phyloP scores from a whole-genome alignment of 495 filamentous ascomycete genomes.

The Lophiostoma macrostomum region DNA sequence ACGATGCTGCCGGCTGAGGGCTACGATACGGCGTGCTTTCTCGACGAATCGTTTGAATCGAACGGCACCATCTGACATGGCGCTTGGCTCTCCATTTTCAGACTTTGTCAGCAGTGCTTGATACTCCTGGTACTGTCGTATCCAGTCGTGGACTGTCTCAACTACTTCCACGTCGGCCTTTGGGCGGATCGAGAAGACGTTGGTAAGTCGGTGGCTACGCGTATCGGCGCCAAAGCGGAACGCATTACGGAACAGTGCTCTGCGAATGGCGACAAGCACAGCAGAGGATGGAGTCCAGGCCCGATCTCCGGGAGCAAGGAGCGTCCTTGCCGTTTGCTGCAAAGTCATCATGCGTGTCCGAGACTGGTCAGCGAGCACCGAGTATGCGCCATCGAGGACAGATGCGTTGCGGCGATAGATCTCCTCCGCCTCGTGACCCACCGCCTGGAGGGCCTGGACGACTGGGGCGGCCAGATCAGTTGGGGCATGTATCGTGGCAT shows the following conservation, averaged over 20 bases:
- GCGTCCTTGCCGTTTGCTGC: constrained; percentile 57
- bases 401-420: constrained; percentile 47
- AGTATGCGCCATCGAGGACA: constrained; percentile 43
- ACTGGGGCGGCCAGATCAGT: constrained; percentile 50
- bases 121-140: constrained; percentile 57
- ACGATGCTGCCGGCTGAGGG: constrained; percentile 61
- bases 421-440: constrained; percentile 49
- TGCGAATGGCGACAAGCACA: constrained; percentile 67
- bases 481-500: constrained; percentile 52
- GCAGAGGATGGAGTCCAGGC: constrained; percentile 43
- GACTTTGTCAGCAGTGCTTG: constrained; percentile 35
- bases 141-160: constrained; percentile 52
- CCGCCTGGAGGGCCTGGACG: constrained; percentile 51
- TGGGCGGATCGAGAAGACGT: constrained; percentile 48
- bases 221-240: constrained; percentile 48
- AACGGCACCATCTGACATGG: too few species aligned
- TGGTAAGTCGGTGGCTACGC: constrained; percentile 41
- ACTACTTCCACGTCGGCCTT: constrained; percentile 47
- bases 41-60: constrained; percentile 61
- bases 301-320: constrained; percentile 46
- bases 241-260: constrained; percentile 55
- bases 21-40: constrained; percentile 64
- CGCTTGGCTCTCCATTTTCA: too few species aligned
- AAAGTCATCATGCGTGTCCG: constrained; percentile 54
- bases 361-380: constrained; percentile 38